phyloP scores from a whole-genome alignment of 148 eudicot species.

The Silene latifolia region DNA sequence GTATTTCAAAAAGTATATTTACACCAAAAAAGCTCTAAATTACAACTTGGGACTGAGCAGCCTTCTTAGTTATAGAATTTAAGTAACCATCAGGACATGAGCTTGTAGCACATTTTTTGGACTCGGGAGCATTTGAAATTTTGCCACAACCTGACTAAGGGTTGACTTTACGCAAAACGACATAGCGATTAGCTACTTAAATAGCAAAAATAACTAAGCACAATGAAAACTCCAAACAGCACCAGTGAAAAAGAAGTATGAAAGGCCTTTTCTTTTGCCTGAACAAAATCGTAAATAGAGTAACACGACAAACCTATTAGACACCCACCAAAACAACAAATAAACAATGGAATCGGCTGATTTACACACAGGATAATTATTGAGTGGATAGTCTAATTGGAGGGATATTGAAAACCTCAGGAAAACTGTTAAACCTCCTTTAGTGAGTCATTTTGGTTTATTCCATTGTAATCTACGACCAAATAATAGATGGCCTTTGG shows the following conservation, averaged over 20 bases:
- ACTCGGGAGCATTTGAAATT: not conserved
- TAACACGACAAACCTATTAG: not conserved
- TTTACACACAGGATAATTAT: too few species aligned
- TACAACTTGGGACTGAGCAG: not conserved
- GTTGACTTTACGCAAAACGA: not conserved
- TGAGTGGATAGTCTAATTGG: too few species aligned
- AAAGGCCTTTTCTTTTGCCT: too few species aligned
- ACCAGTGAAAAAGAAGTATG: not conserved
- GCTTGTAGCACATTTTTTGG: conserved; percentile 1
- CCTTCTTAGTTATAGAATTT: not conserved
- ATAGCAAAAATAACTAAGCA: not conserved
- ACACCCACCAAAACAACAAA: conserved; percentile 4
- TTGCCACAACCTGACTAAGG: not conserved
- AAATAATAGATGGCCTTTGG: not conserved
- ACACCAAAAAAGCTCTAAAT: not conserved
- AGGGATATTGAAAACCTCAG: too few species aligned
- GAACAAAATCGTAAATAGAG: not conserved
- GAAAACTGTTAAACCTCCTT: too few species aligned
- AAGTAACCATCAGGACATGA: not conserved
- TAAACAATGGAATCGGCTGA: too few species aligned
- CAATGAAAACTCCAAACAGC: not conserved
- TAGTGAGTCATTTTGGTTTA: not conserved
- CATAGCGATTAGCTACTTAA: too few species aligned
- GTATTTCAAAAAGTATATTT: not conserved
- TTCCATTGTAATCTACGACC: not conserved